phyloP scores from a whole-genome alignment of 2,329 filamentous ascomycete species.

The Exophiala sideris region DNA sequence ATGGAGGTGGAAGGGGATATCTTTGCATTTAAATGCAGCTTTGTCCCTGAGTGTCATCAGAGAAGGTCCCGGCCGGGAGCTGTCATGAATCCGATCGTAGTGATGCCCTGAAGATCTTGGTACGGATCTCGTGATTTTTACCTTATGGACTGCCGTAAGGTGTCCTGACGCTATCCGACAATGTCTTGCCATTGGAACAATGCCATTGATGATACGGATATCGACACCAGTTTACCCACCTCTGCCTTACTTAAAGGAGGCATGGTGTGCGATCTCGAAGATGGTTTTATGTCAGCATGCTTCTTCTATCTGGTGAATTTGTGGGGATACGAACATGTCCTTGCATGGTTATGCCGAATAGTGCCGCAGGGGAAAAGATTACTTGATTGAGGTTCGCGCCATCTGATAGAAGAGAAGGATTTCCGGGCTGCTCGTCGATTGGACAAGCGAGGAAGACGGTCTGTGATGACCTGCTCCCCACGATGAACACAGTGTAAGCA shows the following conservation, averaged over 20 bases:
- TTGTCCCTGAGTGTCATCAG: constrained; percentile 7
- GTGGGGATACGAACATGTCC: too few species aligned
- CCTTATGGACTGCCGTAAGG: background rate
- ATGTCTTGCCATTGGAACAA: too few species aligned
- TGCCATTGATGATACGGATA: too few species aligned
- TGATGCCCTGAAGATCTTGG: background rate
- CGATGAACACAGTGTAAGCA: background rate
- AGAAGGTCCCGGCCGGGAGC: background rate
- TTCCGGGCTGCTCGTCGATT: background rate
- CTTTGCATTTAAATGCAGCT: constrained; percentile 28
- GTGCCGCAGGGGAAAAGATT: constrained; percentile 16
- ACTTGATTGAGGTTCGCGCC: constrained; percentile 20
- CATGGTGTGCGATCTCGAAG: constrained; percentile 2
- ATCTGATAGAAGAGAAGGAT: background rate
- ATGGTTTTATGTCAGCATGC: too few species aligned
- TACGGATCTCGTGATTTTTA: too few species aligned
- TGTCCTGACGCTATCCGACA: too few species aligned
- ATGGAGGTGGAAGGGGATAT: constrained; percentile 10
- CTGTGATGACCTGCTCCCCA: too few species aligned
- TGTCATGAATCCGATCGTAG: background rate
- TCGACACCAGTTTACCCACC: background rate
- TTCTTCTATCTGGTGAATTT: too few species aligned
- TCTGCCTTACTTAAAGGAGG: constrained; percentile 6
- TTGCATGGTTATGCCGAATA: background rate
- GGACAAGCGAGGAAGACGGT: background rate